Conservation (phyloP, 441 rosid genomes). For the Metrosideros polymorpha region DNA sequence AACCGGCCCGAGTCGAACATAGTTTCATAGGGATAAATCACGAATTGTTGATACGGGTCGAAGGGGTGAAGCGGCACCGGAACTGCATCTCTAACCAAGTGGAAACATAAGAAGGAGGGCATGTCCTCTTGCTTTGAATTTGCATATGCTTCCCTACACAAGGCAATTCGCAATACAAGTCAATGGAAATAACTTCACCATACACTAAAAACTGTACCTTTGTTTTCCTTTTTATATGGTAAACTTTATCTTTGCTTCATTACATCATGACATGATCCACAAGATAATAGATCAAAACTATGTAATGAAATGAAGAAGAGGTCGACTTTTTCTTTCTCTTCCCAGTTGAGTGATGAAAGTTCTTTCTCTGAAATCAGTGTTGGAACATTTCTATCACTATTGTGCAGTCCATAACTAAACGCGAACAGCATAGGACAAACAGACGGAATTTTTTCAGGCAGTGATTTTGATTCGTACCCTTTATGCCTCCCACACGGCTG, state of each 20-base stretch:
- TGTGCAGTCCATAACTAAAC: background rate
- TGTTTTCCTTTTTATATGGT: background rate
- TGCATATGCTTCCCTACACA: conserved; percentile 28
- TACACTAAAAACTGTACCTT: background rate
- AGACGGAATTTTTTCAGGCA: background rate
- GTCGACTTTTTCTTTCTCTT: background rate
- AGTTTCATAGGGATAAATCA: conserved; percentile 4
- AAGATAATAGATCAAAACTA: background rate
- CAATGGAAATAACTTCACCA: background rate
- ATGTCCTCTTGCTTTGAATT: conserved; percentile 43
- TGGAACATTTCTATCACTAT: background rate
- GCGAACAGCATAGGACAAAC: background rate
- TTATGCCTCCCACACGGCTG: conserved; percentile 25
- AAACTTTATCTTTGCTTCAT: background rate
- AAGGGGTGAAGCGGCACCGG: conserved; percentile 26
- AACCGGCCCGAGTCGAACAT: conserved; percentile 7
- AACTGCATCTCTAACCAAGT: conserved; percentile 14
- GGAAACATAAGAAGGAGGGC: conserved; percentile 35
- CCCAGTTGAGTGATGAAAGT: background rate
- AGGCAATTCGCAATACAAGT: background rate
- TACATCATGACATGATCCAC: background rate
- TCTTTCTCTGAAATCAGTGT: background rate
- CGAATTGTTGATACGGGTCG: conserved; percentile 36
- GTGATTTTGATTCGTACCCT: conserved; percentile 21
- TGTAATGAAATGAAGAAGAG: background rate